Conservation (phyloP, 139 green algal genomes). For the Zygnema circumcarinatum region DNA sequence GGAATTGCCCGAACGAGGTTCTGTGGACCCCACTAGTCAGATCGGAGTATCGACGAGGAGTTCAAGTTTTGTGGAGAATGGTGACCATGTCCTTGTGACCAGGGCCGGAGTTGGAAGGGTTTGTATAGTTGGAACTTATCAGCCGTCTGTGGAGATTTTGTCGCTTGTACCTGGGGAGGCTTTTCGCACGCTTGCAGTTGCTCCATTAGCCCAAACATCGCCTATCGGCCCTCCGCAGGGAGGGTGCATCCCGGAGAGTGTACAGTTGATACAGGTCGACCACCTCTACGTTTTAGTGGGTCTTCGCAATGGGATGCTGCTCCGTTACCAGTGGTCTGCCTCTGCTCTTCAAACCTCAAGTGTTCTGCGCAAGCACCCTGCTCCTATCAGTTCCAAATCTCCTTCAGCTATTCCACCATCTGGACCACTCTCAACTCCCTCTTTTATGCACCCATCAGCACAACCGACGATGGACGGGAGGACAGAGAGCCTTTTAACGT, state of each 20-base stretch:
- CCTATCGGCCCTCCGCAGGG: not conserved
- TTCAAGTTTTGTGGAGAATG: not conserved
- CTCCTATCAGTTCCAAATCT: not conserved
- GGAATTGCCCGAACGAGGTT: not conserved
- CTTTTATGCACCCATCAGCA: too few relatives aligned
- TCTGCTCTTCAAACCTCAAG: not conserved
- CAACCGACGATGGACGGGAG: not conserved
- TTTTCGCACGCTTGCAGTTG: constrained; percentile 32
- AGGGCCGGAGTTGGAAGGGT: not conserved
- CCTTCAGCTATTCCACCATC: not conserved
- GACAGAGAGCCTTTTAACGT: not conserved
- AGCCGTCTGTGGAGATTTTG: constrained; percentile 47
- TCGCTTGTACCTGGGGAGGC: constrained; percentile 33
- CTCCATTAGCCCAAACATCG: not conserved
- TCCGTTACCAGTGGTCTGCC: constrained; percentile 50
- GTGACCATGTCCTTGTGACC: not conserved
- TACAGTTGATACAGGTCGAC: constrained; percentile 45
- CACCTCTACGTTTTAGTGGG: constrained; percentile 45
- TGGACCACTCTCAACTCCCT: too few relatives aligned
- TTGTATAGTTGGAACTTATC: constrained; percentile 56
- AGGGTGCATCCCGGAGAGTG: constrained; percentile 55
- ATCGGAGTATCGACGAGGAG: not conserved
- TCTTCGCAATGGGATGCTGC: constrained; percentile 52
- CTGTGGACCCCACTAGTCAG: not conserved
- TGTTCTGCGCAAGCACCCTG: not conserved